A percentile compares a stretch with the other conserved stretches of the same genome.
Conservation (phyloP, 108 stramenopile genomes). For the Bacterosira constricta region DNA sequence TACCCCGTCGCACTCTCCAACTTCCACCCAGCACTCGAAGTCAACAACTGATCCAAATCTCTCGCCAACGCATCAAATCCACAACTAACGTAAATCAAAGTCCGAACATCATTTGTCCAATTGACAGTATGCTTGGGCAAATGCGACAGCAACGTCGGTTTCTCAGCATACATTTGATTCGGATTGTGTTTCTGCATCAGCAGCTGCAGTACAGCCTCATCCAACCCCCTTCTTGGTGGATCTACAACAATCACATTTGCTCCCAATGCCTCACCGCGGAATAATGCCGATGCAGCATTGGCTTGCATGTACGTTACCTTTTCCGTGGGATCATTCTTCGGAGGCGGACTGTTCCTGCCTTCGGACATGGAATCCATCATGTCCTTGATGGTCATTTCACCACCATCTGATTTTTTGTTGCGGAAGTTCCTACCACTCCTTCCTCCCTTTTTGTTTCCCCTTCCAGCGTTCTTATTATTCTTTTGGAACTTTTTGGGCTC, state of each 20-base stretch:
- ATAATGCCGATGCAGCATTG: constrained; percentile 79
- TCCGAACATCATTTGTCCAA: constrained; percentile 77
- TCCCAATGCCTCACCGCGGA: constrained; percentile 82
- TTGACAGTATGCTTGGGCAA: constrained; percentile 63
- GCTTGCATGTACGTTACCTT: constrained; percentile 69
- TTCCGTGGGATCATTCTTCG: constrained; percentile 24
- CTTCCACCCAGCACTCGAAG: constrained; percentile 80
- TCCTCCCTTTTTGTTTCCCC: constrained; percentile 38
- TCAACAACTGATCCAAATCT: constrained; percentile 79
- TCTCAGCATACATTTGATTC: constrained; percentile 72
- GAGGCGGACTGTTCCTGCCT: constrained; percentile 14
- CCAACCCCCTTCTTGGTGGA: constrained; percentile 93
- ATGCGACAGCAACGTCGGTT: constrained; percentile 43
- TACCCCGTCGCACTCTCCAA: constrained; percentile 92
- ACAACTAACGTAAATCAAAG: constrained; percentile 96
- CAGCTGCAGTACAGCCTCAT: constrained; percentile 80
- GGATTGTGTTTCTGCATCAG: constrained; percentile 74
- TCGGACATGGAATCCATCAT: constrained; percentile 36
- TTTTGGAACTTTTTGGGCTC: constrained; percentile 24
- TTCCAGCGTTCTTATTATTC: constrained; percentile 15
- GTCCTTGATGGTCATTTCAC: constrained; percentile 40
- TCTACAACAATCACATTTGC: constrained; percentile 94
- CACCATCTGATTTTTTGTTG: constrained; percentile 9
- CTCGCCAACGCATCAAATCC: constrained; percentile 96
- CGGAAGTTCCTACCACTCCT: neutral